Conservation (phyloP, 306 rosid species). For the Astragalus membranaceus region DNA sequence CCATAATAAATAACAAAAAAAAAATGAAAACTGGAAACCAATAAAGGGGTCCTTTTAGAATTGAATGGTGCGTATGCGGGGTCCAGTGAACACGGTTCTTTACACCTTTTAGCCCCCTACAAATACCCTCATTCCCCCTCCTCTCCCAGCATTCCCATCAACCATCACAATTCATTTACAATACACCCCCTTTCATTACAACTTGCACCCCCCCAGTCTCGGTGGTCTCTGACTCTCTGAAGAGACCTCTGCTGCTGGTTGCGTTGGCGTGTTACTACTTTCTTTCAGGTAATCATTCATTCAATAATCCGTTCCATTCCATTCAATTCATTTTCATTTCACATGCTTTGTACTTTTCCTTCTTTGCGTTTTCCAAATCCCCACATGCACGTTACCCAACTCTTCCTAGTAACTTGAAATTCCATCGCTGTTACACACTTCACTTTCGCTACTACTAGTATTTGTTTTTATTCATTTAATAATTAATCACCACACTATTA, state of each 20-base stretch:
- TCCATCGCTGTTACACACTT: neutral
- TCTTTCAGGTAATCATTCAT: conserved; percentile 28
- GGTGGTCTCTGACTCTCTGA: conserved; percentile 33
- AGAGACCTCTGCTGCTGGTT: conserved; percentile 54
- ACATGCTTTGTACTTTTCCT: neutral
- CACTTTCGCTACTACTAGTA: neutral
- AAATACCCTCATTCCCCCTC: conserved; percentile 58
- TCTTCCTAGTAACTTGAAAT: conserved; percentile 31
- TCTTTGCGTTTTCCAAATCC: neutral
- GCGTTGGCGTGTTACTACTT: conserved; percentile 5
- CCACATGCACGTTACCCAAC: conserved; percentile 24
- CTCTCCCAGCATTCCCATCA: conserved; percentile 34
- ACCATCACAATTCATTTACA: conserved; percentile 34
- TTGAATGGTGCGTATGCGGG: conserved; percentile 43
- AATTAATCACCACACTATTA: no score
- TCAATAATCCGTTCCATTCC: neutral
- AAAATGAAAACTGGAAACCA: conserved; percentile 7
- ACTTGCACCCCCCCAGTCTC: conserved; percentile 31
- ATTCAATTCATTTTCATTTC: neutral
- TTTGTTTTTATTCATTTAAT: no score
- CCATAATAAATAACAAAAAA: neutral
- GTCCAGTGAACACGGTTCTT: conserved; percentile 74
- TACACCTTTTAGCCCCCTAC: conserved; percentile 40
- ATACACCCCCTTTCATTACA: conserved; percentile 13
- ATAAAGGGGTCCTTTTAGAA: conserved; percentile 11